Evolutionary conservation across 2,329 filamentous ascomycete species (phyloP).

Genomic region (Cordyceps tenuipes): DNA sequence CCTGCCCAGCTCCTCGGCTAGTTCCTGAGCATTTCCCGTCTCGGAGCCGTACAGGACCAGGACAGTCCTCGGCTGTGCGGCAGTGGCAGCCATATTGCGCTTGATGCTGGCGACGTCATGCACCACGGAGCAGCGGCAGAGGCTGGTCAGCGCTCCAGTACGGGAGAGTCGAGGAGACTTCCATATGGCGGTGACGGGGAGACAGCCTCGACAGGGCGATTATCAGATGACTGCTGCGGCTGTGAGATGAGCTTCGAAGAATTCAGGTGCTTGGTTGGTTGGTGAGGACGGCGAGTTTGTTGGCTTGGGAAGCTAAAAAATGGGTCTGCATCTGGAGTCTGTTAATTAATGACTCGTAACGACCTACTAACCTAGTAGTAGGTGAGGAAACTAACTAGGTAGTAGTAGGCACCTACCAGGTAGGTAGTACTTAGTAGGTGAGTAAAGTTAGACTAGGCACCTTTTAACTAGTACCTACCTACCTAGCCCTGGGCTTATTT

Average conservation of each 20-base stretch:
- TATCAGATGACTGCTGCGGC: not conserved
- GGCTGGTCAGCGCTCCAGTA: not conserved
- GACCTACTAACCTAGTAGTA: too few species aligned
- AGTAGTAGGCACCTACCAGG: too few species aligned
- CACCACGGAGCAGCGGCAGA: not conserved
- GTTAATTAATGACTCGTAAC: too few species aligned
- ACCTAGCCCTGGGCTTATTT: too few species aligned
- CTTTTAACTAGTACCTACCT: too few species aligned
- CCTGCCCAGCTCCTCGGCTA: slow-evolving; percentile 74
- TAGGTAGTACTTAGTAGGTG: too few species aligned
- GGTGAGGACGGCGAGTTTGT: not conserved
- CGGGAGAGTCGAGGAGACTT: not conserved
- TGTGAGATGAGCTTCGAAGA: not conserved
- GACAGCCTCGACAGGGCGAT: not conserved
- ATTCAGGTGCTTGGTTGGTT: not conserved
- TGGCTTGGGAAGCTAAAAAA: slow-evolving; percentile 6
- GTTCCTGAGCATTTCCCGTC: slow-evolving; percentile 88
- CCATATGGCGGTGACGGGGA: not conserved
- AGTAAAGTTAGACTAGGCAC: too few species aligned
- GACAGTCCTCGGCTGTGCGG: slow-evolving; percentile 29
- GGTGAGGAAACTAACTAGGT: too few species aligned
- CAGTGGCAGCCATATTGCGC: slow-evolving; percentile 15
- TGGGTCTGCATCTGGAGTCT: not conserved
- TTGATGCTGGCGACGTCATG: not conserved
- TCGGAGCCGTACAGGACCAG: slow-evolving; percentile 89